Evolutionary conservation across 495 filamentous ascomycete species (phyloP).

Genomic region (Hypomontagnella monticulosa): DNA sequence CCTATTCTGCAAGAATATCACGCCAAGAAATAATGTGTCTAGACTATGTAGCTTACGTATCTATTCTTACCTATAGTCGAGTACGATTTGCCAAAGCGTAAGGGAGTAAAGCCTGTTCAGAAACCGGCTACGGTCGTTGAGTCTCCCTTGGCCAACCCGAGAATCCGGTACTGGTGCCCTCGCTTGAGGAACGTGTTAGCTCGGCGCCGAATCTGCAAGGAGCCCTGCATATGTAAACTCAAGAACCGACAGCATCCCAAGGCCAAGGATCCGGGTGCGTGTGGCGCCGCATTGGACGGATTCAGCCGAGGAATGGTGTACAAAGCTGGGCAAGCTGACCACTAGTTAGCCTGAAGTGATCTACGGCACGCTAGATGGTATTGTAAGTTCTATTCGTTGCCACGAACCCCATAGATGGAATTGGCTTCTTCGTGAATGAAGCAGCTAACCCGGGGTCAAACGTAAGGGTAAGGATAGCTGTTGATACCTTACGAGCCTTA

Average conservation of each 20-base stretch:
- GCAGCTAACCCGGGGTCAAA: too few species aligned
- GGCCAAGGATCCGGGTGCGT: constrained; percentile 26
- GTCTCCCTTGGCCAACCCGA: constrained; percentile 26
- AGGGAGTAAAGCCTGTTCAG: constrained; percentile 2
- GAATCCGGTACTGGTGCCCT: constrained; percentile 5
- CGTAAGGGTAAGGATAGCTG: background rate
- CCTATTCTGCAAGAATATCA: too few species aligned
- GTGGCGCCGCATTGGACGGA: background rate
- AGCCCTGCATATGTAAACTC: constrained; percentile 4
- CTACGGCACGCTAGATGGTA: too few species aligned
- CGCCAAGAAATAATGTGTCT: too few species aligned
- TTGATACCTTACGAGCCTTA: background rate
- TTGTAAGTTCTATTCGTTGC: too few species aligned
- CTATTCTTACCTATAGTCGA: background rate
- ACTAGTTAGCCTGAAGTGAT: too few species aligned
- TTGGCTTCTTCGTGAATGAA: too few species aligned
- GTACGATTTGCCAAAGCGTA: background rate
- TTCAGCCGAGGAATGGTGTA: background rate
- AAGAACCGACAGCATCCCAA: constrained; percentile 12
- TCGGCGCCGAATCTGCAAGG: constrained; percentile 10
- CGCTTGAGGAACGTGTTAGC: background rate
- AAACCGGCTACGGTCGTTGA: background rate
- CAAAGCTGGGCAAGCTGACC: too few species aligned
- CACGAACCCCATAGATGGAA: too few species aligned
- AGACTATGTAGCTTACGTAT: too few species aligned